These are phyloP conservation scores for Trypanosoma cruzi DNA, from an alignment of 208 protist species.

Conservation along the genomic window DNA sequence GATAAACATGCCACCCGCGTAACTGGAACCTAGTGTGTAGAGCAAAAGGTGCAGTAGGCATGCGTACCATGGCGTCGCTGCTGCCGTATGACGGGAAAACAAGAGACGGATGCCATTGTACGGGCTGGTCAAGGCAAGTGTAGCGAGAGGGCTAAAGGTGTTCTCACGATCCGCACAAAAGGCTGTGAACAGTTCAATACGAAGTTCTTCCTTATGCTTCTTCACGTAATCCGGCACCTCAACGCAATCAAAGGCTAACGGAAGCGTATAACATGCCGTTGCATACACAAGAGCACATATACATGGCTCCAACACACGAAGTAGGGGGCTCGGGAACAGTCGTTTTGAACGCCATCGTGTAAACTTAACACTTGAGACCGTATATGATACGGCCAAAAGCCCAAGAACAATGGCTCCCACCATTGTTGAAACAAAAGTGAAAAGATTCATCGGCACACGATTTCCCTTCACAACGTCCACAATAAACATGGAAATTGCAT, in stretches of 20 bases:
- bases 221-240: conserved; percentile 39
- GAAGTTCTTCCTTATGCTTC: conserved; percentile 35
- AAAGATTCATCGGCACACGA: conserved; percentile 48
- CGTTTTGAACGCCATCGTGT: conserved; percentile 50
- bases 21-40: conserved; percentile 69
- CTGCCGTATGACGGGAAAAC: conserved; percentile 56
- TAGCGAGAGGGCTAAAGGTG: conserved; percentile 67
- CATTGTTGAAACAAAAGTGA: conserved; percentile 66
- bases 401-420: conserved; percentile 60
- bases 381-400: conserved; percentile 71
- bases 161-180: conserved; percentile 45
- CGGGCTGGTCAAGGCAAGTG: conserved; percentile 56
- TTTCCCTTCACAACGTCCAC: conserved; percentile 49
- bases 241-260: conserved; percentile 54
- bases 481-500: conserved; percentile 62
- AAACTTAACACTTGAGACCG: conserved; percentile 64
- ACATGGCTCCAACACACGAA: conserved; percentile 64
- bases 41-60: conserved; percentile 57
- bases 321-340: conserved; percentile 39
- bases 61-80: conserved; percentile 44
- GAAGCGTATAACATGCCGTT: conserved; percentile 50
- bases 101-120: conserved; percentile 71
- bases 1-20: conserved; percentile 73
- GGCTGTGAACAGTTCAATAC: conserved; percentile 57
- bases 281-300: conserved; percentile 45